A percentile compares a stretch with the other conserved stretches of the same genome.
phyloP scores from a whole-genome alignment of 495 filamentous ascomycete species.

The Letharia columbiana region DNA sequence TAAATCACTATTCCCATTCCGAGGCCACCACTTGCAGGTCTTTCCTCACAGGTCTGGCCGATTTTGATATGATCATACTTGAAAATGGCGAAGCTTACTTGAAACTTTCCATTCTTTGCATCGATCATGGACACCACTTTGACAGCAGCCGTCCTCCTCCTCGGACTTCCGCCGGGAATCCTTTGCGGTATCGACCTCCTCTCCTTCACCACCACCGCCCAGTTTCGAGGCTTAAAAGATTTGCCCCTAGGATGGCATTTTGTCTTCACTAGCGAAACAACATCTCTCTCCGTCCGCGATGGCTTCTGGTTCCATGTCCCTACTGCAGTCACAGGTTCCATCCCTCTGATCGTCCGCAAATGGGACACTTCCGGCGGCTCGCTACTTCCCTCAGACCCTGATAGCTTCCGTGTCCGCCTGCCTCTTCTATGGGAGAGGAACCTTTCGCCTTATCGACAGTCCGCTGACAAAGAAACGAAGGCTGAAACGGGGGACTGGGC shows the following conservation, averaged over 20 bases:
- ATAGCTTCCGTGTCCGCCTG: slow-evolving; percentile 38
- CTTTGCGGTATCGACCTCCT: slow-evolving; percentile 47
- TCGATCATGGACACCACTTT: background rate
- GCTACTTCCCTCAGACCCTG: slow-evolving; percentile 33
- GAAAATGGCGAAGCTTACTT: background rate
- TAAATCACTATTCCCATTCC: background rate
- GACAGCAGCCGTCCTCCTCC: slow-evolving; percentile 39
- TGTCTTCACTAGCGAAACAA: slow-evolving; percentile 49
- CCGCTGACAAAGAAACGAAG: slow-evolving; percentile 27
- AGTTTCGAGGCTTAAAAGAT: slow-evolving; percentile 53
- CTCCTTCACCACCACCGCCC: slow-evolving; percentile 44
- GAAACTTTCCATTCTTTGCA: background rate
- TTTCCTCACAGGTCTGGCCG: background rate
- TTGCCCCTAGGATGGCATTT: slow-evolving; percentile 53
- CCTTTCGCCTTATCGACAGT: slow-evolving; percentile 26
- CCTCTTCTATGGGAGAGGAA: slow-evolving; percentile 36
- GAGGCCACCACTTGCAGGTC: background rate
- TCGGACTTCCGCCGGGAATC: slow-evolving; percentile 43
- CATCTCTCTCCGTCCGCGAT: slow-evolving; percentile 48
- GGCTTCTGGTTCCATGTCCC: slow-evolving; percentile 55
- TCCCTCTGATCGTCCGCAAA: slow-evolving; percentile 36
- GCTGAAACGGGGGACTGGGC: slow-evolving; percentile 33
- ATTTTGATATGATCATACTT: background rate
- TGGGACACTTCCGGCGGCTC: slow-evolving; percentile 32
- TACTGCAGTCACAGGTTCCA: slow-evolving; percentile 12